Base-by-base conservation (phyloP, 1,139 yeast species). In the Nakaseomyces sp. region DNA sequence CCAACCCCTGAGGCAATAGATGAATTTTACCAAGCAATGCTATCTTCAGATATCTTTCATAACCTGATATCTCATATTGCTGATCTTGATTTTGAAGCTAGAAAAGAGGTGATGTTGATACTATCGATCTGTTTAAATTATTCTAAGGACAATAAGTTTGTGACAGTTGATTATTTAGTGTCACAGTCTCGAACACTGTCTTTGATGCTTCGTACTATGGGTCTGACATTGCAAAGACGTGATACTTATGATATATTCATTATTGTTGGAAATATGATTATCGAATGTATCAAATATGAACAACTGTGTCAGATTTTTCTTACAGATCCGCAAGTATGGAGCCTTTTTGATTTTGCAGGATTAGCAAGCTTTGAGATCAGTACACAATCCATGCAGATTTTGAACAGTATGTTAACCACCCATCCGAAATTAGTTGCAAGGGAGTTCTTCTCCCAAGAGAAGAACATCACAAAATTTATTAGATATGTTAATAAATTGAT, bases 211-310 rank as follows among this genome's bases (percentile, higher is more conserved):
- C 72, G 73, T 47, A 85, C 87, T 8, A 88, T 82, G 10, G 94
- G 86, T 52, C 60, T 71, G 38, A 73, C 77, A 3, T 47, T 60
- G 30, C 51, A 52, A 29, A 57, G 51, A 41, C 50, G 47, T 4
- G 46, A 52, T 13, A 50, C 58, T 4, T 56, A 55, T 37, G 95
- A 88, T 45, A 72, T 77, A 25, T 91, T 91, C 18, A 68, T 87
- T 37, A 75, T 81, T 33, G 74, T 84, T 19, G 95, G 96, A 1
- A 75, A 78, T 45, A 86, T 91, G 57, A 67, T 91, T 41, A 73
- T 96, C 45, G 96, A 89, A 60, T 85, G 95, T 56, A 74, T 87
- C 49, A 84, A 84, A 56, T 80, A 81, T 60, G 96, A 88, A 62
- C 73, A 71, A 33, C 71, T 91, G 45, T 76, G 85, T 43, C 69